phyloP scores from a whole-genome alignment of 2,329 filamentous ascomycete species.

The Pseudogymnoascus sp. region DNA sequence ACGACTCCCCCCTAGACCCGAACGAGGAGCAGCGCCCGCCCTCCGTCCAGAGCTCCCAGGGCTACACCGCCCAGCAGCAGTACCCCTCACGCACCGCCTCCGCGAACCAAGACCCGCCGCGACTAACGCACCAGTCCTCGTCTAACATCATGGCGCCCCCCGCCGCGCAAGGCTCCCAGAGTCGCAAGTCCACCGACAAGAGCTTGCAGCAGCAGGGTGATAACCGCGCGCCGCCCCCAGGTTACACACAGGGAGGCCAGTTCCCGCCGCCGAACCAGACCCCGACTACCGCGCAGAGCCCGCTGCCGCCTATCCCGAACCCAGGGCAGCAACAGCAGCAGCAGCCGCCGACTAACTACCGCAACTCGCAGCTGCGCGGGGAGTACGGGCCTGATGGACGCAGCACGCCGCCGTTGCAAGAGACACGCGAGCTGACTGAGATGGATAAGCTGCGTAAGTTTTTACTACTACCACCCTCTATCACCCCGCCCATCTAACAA shows the following conservation, averaged over 20 bases:
- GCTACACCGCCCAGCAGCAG: background rate
- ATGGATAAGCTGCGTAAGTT: constrained; percentile 37
- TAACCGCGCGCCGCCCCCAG: constrained; percentile 13
- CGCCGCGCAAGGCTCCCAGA: constrained; percentile 19
- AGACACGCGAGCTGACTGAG: constrained; percentile 26
- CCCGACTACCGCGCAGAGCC: background rate
- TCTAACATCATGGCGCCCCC: constrained; percentile 23
- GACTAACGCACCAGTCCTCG: constrained; percentile 21
- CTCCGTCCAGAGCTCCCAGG: constrained; percentile 21
- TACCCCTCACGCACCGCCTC: background rate
- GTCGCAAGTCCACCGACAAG: constrained; percentile 25
- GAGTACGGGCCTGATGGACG: background rate
- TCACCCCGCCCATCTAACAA: background rate
- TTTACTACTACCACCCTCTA: background rate
- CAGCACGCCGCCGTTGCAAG: constrained; percentile 13
- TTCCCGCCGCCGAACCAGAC: background rate
- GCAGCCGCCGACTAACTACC: background rate
- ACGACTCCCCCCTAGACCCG: constrained; percentile 46
- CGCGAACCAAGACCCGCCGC: constrained; percentile 13
- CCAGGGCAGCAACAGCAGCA: background rate
- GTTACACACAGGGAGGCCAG: background rate
- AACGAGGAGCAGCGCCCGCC: constrained; percentile 25
- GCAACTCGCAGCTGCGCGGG: background rate
- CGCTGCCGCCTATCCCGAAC: background rate
- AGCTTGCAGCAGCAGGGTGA: constrained; percentile 32